Evolutionary conservation across 2,329 filamentous ascomycete species (phyloP), one percentile per base, ranked within the genome.

Genomic region (Talaromyces sp.): DNA sequence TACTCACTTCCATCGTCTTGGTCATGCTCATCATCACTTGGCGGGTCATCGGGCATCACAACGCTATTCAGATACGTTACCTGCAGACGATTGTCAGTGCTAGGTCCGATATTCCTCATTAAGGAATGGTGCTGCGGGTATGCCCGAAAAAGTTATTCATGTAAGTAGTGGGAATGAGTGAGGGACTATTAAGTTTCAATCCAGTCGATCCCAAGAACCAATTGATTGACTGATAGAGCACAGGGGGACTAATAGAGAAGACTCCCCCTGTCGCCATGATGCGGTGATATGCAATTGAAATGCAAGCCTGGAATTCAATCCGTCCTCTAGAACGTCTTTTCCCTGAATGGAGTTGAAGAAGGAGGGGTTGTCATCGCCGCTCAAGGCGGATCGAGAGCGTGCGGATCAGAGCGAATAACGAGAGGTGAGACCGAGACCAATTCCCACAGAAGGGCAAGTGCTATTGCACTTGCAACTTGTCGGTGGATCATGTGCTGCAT

Each of bases 11-110:
- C 35, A 37, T 33, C 27, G 19, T 49, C 24, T 57, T 43, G 41
- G 50, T 57, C 50, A 37, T 33, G 24, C 27, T 65, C 62, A 13
- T 50, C 39, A 54, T 52, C 61, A 27, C 58, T 65, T 49, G 45
- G 50, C 54, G 52, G 64, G 64, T 62, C 64, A 50, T 92, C 90
- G 3, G 90, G 90, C 89, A 90, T 90, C 65, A 91, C 88, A 50
- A 90, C 83, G 66, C 83, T 85, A 72, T 92, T 93, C 66, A 92
- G 75, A 76, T 90, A 91, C 35, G 87, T 86, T 62, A 92, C 81
- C 89, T 91, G 70, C 56, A 60, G 16, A 41, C 47, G 19, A 56
- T 43, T 45, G 45, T 64, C 43, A 64, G 56, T 60, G 45, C 54
- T 22, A 62, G 57, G 54, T 64, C 65, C 47, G 31, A 62, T 58